Evolutionary conservation across 768 basidiomycete species (phyloP).

Genomic region (Boletus bicolor): DNA sequence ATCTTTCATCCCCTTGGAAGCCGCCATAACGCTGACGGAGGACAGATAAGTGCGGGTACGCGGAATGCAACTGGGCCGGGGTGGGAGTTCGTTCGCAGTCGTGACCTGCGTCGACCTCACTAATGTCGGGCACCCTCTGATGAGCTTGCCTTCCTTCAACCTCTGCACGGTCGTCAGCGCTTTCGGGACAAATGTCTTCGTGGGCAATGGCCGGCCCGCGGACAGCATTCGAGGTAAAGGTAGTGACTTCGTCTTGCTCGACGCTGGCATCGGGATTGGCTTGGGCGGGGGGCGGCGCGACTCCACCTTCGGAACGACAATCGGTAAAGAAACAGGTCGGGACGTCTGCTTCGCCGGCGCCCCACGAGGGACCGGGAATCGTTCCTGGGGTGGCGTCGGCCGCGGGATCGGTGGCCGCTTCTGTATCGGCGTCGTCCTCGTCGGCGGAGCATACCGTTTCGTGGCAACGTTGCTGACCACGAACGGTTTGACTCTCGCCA

Average conservation of each 20-base stretch:
- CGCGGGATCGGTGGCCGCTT: not conserved
- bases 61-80: slow-evolving; percentile 3
- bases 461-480: slow-evolving; percentile 3
- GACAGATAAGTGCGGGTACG: not conserved
- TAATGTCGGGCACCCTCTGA: too few species aligned
- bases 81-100: not conserved
- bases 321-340: not conserved
- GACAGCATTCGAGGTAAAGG: not conserved
- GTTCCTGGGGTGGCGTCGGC: not conserved
- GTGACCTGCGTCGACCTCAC: not conserved
- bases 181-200: not conserved
- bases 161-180: not conserved
- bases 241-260: not conserved
- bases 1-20: not conserved
- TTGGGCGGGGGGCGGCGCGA: not conserved
- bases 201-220: too few species aligned
- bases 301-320: not conserved
- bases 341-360: not conserved
- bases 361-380: not conserved
- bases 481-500: slow-evolving; percentile 3
- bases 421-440: not conserved
- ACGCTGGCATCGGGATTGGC: not conserved
- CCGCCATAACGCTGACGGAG: not conserved
- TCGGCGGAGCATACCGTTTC: not conserved
- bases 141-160: not conserved